Evolutionary conservation across 768 basidiomycete genomes (phyloP).

Genomic region (Tulasnella sp.): DNA sequence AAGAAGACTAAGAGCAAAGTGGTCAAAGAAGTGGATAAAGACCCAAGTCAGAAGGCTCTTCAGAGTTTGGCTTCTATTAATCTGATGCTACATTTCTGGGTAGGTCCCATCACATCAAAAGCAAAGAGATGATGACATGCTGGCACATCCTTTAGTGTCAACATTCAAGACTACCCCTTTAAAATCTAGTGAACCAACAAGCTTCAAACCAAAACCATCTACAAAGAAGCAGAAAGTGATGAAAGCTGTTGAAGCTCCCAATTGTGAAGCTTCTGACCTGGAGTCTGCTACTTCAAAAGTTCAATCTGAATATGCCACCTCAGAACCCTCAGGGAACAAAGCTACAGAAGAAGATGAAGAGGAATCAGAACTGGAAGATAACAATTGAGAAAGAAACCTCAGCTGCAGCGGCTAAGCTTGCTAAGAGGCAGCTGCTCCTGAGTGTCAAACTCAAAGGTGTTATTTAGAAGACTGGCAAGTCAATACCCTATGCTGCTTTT

Average conservation of each 20-base stretch:
- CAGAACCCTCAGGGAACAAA: conserved; percentile 31
- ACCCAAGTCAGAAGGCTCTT: background rate
- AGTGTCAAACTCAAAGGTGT: conserved; percentile 8
- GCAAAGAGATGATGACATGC: conserved; percentile 23
- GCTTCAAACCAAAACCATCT: conserved; percentile 26
- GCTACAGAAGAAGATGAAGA: conserved; percentile 36
- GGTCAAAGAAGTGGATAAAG: conserved; percentile 1
- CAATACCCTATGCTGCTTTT: conserved; percentile 89
- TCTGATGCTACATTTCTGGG: background rate
- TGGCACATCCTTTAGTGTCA: conserved; percentile 17
- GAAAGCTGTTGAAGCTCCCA: conserved; percentile 23
- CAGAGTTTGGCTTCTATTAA: background rate
- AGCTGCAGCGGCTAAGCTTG: conserved; percentile 16
- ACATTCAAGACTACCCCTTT: conserved; percentile 16
- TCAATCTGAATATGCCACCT: background rate
- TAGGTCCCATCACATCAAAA: background rate
- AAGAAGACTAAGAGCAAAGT: conserved; percentile 6
- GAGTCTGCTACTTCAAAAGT: conserved; percentile 16
- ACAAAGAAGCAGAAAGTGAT: conserved; percentile 35
- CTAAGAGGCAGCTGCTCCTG: conserved; percentile 14
- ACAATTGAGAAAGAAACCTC: conserved; percentile 1
- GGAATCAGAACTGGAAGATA: conserved; percentile 32
- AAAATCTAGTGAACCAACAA: conserved; percentile 1
- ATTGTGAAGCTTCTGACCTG: conserved; percentile 42
- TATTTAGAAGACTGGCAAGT: conserved; percentile 59